Evolutionary conservation across 2,329 filamentous ascomycete genomes (phyloP).

Genomic region (Anisogramma anomala): DNA sequence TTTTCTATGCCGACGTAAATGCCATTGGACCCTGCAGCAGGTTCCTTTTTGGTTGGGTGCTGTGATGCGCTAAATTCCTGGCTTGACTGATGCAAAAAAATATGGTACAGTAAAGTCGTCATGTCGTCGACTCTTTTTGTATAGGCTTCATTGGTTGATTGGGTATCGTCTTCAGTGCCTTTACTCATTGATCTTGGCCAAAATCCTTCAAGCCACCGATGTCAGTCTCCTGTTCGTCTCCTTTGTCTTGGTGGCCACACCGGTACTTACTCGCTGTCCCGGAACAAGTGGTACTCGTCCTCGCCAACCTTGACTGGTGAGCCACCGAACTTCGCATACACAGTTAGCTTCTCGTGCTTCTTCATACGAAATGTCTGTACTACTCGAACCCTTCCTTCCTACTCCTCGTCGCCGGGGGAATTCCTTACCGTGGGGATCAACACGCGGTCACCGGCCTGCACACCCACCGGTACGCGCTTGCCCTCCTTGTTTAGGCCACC

Average conservation of each 20-base stretch:
- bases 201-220: conserved; percentile 49
- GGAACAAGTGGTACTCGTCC: conserved; percentile 90
- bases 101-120: conserved; percentile 14
- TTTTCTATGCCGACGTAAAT: conserved; percentile 11
- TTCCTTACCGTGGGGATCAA: conserved; percentile 79
- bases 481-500: conserved; percentile 80
- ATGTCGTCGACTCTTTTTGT: conserved; percentile 21
- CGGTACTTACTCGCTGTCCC: conserved; percentile 84
- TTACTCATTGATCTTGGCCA: conserved; percentile 99
- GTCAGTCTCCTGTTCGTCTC: conserved; percentile 7
- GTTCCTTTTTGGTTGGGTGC: conserved; percentile 6
- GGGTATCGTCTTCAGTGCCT: conserved; percentile 18
- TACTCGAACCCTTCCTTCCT: background rate
- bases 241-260: conserved; percentile 1
- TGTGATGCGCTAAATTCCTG: conserved; percentile 15
- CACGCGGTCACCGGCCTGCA: conserved; percentile 76
- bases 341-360: too few species aligned
- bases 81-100: conserved; percentile 17
- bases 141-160: conserved; percentile 14
- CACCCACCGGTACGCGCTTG: conserved; percentile 75
- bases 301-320: conserved; percentile 95
- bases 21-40: conserved; percentile 6
- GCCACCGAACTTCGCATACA: conserved; percentile 61
- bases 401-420: background rate
- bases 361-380: too few species aligned